These are phyloP conservation scores for Hemileia vastatrix DNA, from an alignment of 1,284 basidiomycete genomes.

Conservation along the genomic window DNA sequence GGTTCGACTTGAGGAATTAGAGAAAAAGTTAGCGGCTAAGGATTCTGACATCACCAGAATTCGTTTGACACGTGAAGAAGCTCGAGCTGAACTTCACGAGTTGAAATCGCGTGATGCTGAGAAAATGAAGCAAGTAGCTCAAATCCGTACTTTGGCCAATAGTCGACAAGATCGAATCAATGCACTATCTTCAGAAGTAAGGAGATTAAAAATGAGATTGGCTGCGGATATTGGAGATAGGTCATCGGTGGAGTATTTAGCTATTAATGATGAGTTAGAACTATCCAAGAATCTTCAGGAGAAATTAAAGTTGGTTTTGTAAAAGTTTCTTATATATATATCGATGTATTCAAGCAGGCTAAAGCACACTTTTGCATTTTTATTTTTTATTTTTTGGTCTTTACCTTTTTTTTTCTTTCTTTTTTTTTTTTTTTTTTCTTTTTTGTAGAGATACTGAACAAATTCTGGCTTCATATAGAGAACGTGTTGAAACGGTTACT, in stretches of 20 bases:
- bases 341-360: too few species aligned
- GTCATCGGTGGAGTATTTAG: constrained; percentile 60
- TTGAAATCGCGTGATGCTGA: constrained; percentile 59
- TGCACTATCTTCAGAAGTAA: constrained; percentile 63
- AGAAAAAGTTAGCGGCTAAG: constrained; percentile 43
- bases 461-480: too few species aligned
- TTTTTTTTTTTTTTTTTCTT: too few species aligned
- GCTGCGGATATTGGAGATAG: constrained; percentile 64
- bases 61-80: constrained; percentile 69
- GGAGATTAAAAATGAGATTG: constrained; percentile 63
- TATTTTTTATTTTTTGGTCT: too few species aligned
- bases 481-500: too few species aligned
- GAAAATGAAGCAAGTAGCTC: constrained; percentile 58
- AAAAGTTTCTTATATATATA: too few species aligned
- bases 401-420: too few species aligned
- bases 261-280: constrained; percentile 53
- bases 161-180: constrained; percentile 67
- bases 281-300: constrained; percentile 58
- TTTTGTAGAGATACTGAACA: too few species aligned
- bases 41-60: constrained; percentile 67
- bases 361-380: too few species aligned
- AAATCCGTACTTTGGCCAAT: constrained; percentile 62
- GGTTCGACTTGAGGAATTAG: constrained; percentile 23
- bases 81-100: constrained; percentile 61
- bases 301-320: constrained; percentile 54